phyloP scores from a whole-genome alignment of 2,329 filamentous ascomycete genomes.

The Fusarium sp. region DNA sequence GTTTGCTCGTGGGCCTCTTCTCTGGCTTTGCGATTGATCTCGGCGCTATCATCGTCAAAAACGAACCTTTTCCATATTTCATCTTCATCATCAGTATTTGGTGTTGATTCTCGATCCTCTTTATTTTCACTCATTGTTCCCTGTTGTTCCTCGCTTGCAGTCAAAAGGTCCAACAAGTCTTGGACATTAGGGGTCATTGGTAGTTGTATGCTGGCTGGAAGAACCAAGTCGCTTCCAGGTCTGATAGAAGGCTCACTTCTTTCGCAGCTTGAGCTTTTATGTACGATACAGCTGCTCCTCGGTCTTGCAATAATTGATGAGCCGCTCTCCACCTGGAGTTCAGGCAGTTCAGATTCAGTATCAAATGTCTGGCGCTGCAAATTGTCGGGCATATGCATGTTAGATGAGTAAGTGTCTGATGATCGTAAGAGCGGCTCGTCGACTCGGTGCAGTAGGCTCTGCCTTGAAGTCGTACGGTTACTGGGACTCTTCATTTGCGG shows the following conservation, averaged over 20 bases:
- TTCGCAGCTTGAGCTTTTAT: neutral
- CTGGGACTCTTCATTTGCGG: neutral
- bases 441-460: neutral
- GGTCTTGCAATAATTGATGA: neutral
- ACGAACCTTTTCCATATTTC: slow-evolving; percentile 52
- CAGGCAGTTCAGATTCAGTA: slow-evolving; percentile 8
- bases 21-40: slow-evolving; percentile 40
- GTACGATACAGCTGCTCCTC: neutral
- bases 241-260: slow-evolving; percentile 6
- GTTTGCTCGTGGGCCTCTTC: slow-evolving; percentile 44
- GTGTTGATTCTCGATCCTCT: neutral
- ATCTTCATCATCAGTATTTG: slow-evolving; percentile 47
- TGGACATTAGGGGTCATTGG: slow-evolving; percentile 26
- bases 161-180: slow-evolving; percentile 44
- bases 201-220: slow-evolving; percentile 8
- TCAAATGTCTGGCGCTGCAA: neutral
- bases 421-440: neutral
- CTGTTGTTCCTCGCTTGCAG: slow-evolving; percentile 22
- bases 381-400: neutral
- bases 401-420: neutral
- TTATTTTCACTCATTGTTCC: neutral
- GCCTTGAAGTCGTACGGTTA: neutral
- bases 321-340: neutral
- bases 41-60: slow-evolving; percentile 41
- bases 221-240: slow-evolving; percentile 8